phyloP scores from a whole-genome alignment of 2,329 filamentous ascomycete species.

The Talaromyces verruculosus region DNA sequence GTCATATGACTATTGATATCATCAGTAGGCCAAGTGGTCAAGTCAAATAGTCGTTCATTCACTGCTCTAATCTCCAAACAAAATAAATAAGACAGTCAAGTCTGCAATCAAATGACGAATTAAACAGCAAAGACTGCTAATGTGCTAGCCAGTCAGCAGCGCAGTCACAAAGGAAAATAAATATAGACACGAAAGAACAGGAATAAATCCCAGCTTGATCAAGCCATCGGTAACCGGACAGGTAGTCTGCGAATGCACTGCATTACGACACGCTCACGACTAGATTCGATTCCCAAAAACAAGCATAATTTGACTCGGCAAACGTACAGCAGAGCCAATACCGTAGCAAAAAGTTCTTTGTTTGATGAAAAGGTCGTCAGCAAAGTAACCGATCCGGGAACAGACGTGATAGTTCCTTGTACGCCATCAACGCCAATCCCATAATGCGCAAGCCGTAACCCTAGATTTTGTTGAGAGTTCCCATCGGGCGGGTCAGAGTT shows the following conservation, averaged over 20 bases:
- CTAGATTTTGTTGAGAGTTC: conserved; percentile 12
- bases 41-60: not conserved
- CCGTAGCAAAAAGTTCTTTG: conserved; percentile 7
- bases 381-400: conserved; percentile 10
- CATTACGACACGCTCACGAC: conserved; percentile 11
- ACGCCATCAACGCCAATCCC: conserved; percentile 38
- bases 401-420: conserved; percentile 11
- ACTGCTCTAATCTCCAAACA: conserved; percentile 6
- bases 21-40: too few relatives aligned
- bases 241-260: not conserved
- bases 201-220: conserved; percentile 5
- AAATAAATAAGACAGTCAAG: conserved; percentile 18
- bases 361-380: conserved; percentile 9
- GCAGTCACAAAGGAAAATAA: conserved; percentile 18
- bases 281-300: not conserved
- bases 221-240: conserved; percentile 6
- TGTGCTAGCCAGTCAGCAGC: not conserved
- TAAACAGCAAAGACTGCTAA: not conserved
- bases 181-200: conserved; percentile 17
- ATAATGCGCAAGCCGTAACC: conserved; percentile 28
- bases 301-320: not conserved
- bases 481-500: not conserved
- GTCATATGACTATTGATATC: not conserved
- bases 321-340: conserved; percentile 1
- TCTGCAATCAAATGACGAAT: conserved; percentile 10